Conservation (phyloP, 2,329 filamentous ascomycete species). For the Alternaria sp. region DNA sequence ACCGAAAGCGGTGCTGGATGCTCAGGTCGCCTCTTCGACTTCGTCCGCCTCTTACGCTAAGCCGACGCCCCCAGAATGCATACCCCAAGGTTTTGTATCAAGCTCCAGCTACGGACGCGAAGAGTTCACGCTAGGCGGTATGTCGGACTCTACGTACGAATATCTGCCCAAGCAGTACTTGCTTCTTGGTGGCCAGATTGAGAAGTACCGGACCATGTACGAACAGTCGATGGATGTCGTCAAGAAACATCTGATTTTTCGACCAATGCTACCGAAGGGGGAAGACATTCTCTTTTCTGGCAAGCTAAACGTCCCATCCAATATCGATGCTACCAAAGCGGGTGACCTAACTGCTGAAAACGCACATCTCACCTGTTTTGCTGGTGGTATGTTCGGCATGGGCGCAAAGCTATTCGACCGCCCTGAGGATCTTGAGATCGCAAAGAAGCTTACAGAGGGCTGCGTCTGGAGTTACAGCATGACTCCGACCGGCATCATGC, state of each 20-base stretch:
- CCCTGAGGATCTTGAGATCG: slow-evolving; percentile 64
- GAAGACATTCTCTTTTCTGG: slow-evolving; percentile 56
- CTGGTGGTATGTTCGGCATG: slow-evolving; percentile 75
- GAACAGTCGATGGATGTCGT: slow-evolving; percentile 60
- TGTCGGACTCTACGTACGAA: slow-evolving; percentile 54
- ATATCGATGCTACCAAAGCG: slow-evolving; percentile 31
- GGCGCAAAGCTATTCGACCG: slow-evolving; percentile 69
- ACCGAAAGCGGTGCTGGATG: slow-evolving; percentile 12
- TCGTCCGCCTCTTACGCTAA: slow-evolving; percentile 16
- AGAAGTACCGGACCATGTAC: slow-evolving; percentile 64
- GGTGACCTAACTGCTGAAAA: slow-evolving; percentile 49
- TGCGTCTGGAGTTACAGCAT: slow-evolving; percentile 70
- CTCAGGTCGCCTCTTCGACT: slow-evolving; percentile 9
- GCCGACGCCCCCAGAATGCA: slow-evolving; percentile 40
- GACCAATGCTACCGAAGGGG: slow-evolving; percentile 59
- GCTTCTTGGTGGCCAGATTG: slow-evolving; percentile 57
- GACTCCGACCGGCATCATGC: slow-evolving; percentile 68
- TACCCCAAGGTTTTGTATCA: slow-evolving; percentile 64
- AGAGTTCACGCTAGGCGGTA: slow-evolving; percentile 51
- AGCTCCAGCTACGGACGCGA: slow-evolving; percentile 58
- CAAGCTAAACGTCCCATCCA: slow-evolving; percentile 48
- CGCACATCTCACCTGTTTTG: slow-evolving; percentile 75
- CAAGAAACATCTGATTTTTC: slow-evolving; percentile 59
- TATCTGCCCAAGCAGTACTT: slow-evolving; percentile 60
- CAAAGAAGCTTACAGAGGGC: slow-evolving; percentile 67